Evolutionary conservation across 164 flowering plant species (phyloP).

Genomic region (Sedum album): DNA sequence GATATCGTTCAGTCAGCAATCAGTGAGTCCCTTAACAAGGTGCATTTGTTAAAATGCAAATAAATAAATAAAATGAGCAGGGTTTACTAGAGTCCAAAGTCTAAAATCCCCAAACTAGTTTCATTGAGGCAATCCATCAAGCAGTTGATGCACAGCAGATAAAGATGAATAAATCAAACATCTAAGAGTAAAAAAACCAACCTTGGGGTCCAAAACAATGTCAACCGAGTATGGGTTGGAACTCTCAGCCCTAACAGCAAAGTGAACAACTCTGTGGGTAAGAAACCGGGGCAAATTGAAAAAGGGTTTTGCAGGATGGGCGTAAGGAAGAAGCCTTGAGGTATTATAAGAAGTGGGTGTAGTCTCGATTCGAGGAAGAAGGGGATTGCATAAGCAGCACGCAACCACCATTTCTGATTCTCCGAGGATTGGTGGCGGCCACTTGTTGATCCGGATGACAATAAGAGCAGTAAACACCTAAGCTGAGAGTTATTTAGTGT

Average conservation of each 20-base stretch:
- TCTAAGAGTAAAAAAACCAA: conserved; percentile 2
- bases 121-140: conserved; percentile 10
- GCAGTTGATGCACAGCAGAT: neutral
- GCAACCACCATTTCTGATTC: neutral
- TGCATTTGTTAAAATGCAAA: neutral
- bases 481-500: too few relatives aligned
- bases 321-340: too few relatives aligned
- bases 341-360: neutral
- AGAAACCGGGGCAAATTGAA: neutral
- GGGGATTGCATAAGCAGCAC: neutral
- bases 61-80: too few relatives aligned
- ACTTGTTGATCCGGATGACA: too few relatives aligned
- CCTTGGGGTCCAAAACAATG: conserved; percentile 54
- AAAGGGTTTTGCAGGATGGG: neutral
- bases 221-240: conserved; percentile 31
- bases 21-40: too few relatives aligned
- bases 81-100: neutral
- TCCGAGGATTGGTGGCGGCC: too few relatives aligned
- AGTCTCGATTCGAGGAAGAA: too few relatives aligned
- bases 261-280: conserved; percentile 17
- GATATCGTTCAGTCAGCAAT: too few relatives aligned
- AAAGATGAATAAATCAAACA: neutral
- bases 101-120: neutral
- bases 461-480: too few relatives aligned
- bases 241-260: conserved; percentile 36